Base-by-base conservation (phyloP, 2,329 filamentous ascomycete genomes). In the Colletotrichum shisoi region DNA sequence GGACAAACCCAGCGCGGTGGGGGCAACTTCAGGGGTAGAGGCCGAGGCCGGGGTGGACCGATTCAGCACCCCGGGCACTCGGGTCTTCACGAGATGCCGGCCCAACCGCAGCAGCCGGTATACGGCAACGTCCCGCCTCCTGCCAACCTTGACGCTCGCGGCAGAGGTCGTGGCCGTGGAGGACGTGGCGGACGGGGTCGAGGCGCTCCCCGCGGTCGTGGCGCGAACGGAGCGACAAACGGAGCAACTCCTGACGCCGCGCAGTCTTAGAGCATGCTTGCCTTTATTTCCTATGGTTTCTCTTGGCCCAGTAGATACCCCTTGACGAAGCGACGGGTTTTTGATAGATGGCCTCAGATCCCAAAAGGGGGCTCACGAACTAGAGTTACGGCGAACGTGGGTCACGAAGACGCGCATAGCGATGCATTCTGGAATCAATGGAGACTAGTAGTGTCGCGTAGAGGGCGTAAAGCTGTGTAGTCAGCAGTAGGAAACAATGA, bases 71-170 rank as follows among this genome's bases (percentile, higher is more conserved):
- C 68, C 15, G 67, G 67, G 19, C 54, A 54, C 31, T 62, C 63
- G 42, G 24, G 46, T 15, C 65, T 67, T n/a, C 61, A 67, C 27
- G 67, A 69, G 67, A 5, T 48, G 66, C 72, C 73, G 52, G 76
- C 37, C 49, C 48, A 57, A 49, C 54, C 56, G 13, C 66, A 68
- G 58, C 67, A 66, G 53, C 53, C 53, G 31, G 62, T 75, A 40
- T 89, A 86, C 72, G 83, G 82, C 65, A 83, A 83, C 17, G 85
- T 89, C 8, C 86, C 87, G 37, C 89, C 89, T 24, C 89, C 89
- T 1, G 76, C 84, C 1, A 83, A 75, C 49, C 77, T 91, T 13
- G 83, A 89, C 69, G 72, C 78, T 24, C 79, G 79, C 34, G 76
- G 80, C 39, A 73, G 78, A 45, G 77, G 79, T 4, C 77, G 79